Evolutionary conservation across 2,329 filamentous ascomycete species (phyloP).

Genomic region (Stachybotrys chartarum): DNA sequence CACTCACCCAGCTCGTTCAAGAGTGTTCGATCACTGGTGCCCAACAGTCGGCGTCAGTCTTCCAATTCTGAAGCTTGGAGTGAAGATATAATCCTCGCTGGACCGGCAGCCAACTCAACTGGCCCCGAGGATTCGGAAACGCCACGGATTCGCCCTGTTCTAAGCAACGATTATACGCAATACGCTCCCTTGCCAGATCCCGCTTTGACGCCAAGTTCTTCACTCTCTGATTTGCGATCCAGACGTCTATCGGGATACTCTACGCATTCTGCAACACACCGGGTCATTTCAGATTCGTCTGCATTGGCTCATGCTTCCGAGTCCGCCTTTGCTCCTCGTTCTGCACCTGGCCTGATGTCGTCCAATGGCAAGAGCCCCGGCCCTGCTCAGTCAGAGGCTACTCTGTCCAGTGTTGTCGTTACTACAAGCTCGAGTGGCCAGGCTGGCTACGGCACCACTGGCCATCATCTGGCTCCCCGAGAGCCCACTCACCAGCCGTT

Average conservation of each 20-base stretch:
- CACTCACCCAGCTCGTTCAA: constrained; percentile 34
- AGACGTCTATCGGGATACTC: constrained; percentile 70
- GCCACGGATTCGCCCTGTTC: constrained; percentile 33
- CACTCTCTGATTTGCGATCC: constrained; percentile 43
- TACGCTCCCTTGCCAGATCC: constrained; percentile 37
- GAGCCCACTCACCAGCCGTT: constrained; percentile 30
- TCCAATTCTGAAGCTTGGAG: constrained; percentile 31
- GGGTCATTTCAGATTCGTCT: constrained; percentile 40
- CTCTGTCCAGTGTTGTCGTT: constrained; percentile 44
- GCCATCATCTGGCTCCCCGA: constrained; percentile 39
- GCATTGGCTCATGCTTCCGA: constrained; percentile 49
- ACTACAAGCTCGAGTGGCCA: constrained; percentile 42
- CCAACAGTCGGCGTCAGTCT: constrained; percentile 36
- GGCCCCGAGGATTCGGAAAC: constrained; percentile 42
- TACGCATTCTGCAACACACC: constrained; percentile 60
- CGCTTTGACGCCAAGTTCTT: constrained; percentile 36
- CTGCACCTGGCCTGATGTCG: constrained; percentile 38
- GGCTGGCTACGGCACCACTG: constrained; percentile 31
- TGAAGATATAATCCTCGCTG: constrained; percentile 26
- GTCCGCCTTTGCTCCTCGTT: constrained; percentile 29
- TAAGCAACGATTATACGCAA: constrained; percentile 9
- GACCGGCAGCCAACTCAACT: constrained; percentile 29
- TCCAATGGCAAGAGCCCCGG: constrained; percentile 34
- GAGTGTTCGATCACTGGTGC: constrained; percentile 31
- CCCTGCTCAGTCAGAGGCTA: constrained; percentile 41